Evolutionary conservation across 2,329 filamentous ascomycete species (phyloP), one percentile per base, ranked within the genome.

Genomic region (Cladophialophora carrionii): DNA sequence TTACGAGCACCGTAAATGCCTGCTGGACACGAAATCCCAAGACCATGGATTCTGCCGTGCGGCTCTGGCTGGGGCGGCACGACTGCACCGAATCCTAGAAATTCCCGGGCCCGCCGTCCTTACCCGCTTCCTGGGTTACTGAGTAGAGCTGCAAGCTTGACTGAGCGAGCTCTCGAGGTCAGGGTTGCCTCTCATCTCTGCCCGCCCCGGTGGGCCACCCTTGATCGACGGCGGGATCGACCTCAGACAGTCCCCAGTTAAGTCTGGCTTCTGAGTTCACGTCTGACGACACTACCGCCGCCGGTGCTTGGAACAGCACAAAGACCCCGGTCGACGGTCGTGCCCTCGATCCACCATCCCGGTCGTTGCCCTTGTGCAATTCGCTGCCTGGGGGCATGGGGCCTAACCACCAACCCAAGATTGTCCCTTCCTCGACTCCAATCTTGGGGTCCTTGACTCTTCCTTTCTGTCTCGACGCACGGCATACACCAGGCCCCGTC

Each of bases 281-380:
- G 66, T 66, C 66, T 68, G 66, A 68, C 66, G 66, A 68, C 63
- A 65, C 60, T 60, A 37, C 57, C 64, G 59, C 43, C 53, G 48
- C 24, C 55, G 52, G 49, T 62, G 65, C 32, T 59, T 49, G 54
- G 58, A 58, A 49, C 22, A 51, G 57, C 41, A 24, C 34, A 62
- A 20, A 51, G 24, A 51, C 48, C 63, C 66, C 63, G 26, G 26
- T 29, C 26, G 26, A 29, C 57, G 55, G 67, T 66, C 61, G 6
- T 57, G 61, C 58, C 63, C 64, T 48, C 57, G 43, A 57, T 57
- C 64, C 64, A 60, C 67, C 48, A 48, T 54, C 57, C 52, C 57
- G 63, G 63, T 49, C 65, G 62, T 51, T 63, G 63, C 66, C 63
- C 53, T 43, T 59, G 12, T 65, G 54, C 63, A 62, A 55, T 68